These are phyloP conservation scores for Entomortierella chlamydospora DNA, from an alignment of 192 early-diverging fungal species.

Conservation along the genomic window DNA sequence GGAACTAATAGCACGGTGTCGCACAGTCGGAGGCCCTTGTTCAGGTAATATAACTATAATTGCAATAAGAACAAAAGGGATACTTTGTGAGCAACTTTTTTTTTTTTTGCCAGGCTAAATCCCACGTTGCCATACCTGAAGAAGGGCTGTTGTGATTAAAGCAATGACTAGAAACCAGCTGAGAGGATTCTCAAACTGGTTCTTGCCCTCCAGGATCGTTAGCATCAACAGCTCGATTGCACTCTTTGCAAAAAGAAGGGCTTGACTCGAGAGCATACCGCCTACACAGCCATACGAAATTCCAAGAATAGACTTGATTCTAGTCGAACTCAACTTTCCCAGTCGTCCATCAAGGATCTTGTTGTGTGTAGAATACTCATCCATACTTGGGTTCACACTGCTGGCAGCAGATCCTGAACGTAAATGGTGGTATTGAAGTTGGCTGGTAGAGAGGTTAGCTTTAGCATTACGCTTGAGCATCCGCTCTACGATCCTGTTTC, in stretches of 20 bases:
- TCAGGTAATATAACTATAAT: conserved; percentile 79
- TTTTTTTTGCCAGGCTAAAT: neutral
- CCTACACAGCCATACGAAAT: conserved; percentile 75
- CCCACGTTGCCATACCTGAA: conserved; percentile 58
- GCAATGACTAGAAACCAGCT: conserved; percentile 74
- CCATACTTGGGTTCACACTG: conserved; percentile 15
- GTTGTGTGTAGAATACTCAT: neutral
- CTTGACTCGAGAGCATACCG: conserved; percentile 80
- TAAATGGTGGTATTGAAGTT: conserved; percentile 1
- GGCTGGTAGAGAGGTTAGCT: conserved; percentile 8
- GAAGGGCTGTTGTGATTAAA: conserved; percentile 62
- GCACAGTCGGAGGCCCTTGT: conserved; percentile 77
- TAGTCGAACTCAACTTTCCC: conserved; percentile 37
- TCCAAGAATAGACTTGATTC: conserved; percentile 60
- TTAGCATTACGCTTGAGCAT: conserved; percentile 28
- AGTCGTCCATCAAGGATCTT: conserved; percentile 13
- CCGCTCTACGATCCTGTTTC: conserved; percentile 59
- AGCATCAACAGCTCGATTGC: conserved; percentile 79
- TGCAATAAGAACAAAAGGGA: conserved; percentile 27
- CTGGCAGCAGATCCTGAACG: conserved; percentile 9
- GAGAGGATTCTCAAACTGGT: conserved; percentile 77
- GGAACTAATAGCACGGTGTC: conserved; percentile 82
- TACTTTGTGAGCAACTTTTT: conserved; percentile 11
- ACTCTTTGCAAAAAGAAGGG: conserved; percentile 81
- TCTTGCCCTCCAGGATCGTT: conserved; percentile 63